phyloP scores from a whole-genome alignment of 1,284 basidiomycete genomes.

The Grifola frondosa region DNA sequence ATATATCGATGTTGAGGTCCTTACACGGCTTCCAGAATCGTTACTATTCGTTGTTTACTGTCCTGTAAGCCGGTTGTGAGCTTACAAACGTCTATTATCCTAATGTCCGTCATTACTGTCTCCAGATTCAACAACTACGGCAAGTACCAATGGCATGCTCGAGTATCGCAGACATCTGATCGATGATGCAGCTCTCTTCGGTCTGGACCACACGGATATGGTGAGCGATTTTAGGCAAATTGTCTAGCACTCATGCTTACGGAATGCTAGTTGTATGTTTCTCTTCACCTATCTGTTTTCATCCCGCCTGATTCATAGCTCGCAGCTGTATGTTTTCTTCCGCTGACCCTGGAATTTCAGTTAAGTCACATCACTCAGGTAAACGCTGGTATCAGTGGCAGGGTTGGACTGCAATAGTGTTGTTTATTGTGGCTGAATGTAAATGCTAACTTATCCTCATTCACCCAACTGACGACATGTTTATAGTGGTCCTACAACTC shows the following conservation, averaged over 20 bases:
- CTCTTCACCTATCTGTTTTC: conserved; percentile 7
- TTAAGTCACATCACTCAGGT: conserved; percentile 29
- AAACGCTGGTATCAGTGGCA: conserved; percentile 54
- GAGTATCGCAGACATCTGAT: no score
- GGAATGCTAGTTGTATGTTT: conserved; percentile 37
- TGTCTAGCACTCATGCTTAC: background rate
- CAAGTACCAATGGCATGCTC: no score
- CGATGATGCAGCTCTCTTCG: background rate
- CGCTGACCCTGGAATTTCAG: background rate
- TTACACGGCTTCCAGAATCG: conserved; percentile 42
- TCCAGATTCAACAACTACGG: conserved; percentile 53
- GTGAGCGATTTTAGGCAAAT: conserved; percentile 23
- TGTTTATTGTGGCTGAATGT: conserved; percentile 56
- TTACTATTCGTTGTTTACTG: conserved; percentile 50
- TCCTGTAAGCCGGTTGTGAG: conserved; percentile 40
- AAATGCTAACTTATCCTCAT: conserved; percentile 14
- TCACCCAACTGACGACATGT: background rate
- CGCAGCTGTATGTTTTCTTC: conserved; percentile 20
- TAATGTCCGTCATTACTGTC: background rate
- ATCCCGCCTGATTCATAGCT: background rate
- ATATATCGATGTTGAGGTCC: background rate
- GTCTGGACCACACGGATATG: conserved; percentile 26
- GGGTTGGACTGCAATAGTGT: conserved; percentile 54
- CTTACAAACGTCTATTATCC: background rate
- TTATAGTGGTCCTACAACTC: conserved; percentile 54